A percentile compares a stretch with the other conserved stretches of the same genome.
These are phyloP conservation scores for Gossypium gossypioides DNA, from an alignment of 441 rosid species.

Conservation along the genomic window DNA sequence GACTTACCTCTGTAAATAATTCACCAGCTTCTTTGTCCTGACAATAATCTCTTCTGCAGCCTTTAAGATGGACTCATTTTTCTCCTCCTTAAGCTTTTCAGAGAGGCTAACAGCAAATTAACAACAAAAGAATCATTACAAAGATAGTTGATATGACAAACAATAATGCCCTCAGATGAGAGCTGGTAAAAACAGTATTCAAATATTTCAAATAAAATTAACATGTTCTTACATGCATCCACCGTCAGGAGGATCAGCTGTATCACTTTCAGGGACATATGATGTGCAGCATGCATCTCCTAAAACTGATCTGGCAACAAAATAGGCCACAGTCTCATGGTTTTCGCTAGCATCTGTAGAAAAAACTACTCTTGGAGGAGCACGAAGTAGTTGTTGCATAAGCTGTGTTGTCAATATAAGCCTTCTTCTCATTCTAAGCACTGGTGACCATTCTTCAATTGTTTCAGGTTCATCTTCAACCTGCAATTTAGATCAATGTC, in stretches of 20 bases:
- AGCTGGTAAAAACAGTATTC: not conserved
- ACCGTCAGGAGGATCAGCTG: slow-evolving; percentile 16
- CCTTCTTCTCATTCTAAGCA: slow-evolving; percentile 58
- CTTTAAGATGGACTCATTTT: slow-evolving; percentile 29
- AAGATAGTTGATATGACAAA: not conserved
- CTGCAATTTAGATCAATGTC: slow-evolving; percentile 29
- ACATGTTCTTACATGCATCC: slow-evolving; percentile 43
- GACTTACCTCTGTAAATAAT: slow-evolving; percentile 38
- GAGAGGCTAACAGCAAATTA: slow-evolving; percentile 29
- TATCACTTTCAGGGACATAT: slow-evolving; percentile 27
- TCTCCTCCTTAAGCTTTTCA: slow-evolving; percentile 34
- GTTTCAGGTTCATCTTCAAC: slow-evolving; percentile 45
- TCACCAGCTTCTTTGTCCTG: slow-evolving; percentile 54
- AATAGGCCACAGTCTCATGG: slow-evolving; percentile 44
- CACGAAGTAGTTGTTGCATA: slow-evolving; percentile 57
- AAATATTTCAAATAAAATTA: slow-evolving; percentile 1
- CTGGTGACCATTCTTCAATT: slow-evolving; percentile 32
- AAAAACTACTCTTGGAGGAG: slow-evolving; percentile 41
- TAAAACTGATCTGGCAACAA: slow-evolving; percentile 43
- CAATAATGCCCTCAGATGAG: not conserved
- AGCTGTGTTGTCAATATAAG: slow-evolving; percentile 61
- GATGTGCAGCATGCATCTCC: slow-evolving; percentile 60
- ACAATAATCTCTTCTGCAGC: slow-evolving; percentile 44
- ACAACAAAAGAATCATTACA: not conserved
- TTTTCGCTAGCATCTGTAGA: slow-evolving; percentile 36